Conservation (phyloP, 495 filamentous ascomycete genomes). For the Glarea lozoyensis region DNA sequence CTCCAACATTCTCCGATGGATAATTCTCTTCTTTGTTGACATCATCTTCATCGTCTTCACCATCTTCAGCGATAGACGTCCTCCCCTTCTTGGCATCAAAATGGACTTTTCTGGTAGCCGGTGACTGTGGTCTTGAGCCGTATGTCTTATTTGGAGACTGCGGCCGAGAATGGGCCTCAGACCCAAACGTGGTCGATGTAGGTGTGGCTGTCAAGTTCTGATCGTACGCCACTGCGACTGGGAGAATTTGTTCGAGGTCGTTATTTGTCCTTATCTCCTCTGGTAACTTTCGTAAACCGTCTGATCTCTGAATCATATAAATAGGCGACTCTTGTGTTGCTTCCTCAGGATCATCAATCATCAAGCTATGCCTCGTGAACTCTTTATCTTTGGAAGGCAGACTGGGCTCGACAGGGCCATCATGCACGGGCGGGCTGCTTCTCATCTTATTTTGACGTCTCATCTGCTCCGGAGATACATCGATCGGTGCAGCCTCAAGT, state of each 20-base stretch:
- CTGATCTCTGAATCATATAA: too few species aligned
- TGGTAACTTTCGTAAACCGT: too few species aligned
- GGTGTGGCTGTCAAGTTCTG: not conserved
- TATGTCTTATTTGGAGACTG: not conserved
- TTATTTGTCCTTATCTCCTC: too few species aligned
- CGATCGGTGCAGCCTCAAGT: not conserved
- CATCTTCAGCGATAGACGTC: too few species aligned
- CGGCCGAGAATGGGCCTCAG: not conserved
- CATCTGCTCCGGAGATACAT: not conserved
- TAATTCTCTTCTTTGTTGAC: too few species aligned
- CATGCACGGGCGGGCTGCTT: not conserved
- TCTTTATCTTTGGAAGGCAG: not conserved
- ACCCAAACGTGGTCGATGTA: not conserved
- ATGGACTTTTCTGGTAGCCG: slow-evolving; percentile 1
- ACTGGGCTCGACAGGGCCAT: not conserved
- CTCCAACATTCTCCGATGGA: too few species aligned
- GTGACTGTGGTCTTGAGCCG: not conserved
- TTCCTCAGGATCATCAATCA: not conserved
- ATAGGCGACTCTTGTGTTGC: too few species aligned
- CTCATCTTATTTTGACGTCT: not conserved
- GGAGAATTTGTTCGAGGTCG: too few species aligned
- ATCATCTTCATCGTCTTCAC: too few species aligned
- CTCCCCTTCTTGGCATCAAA: too few species aligned
- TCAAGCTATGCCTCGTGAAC: not conserved
- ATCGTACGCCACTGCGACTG: not conserved